Conservation (phyloP, 176 grass and related monocot species). For the Tillandsia leiboldiana region DNA sequence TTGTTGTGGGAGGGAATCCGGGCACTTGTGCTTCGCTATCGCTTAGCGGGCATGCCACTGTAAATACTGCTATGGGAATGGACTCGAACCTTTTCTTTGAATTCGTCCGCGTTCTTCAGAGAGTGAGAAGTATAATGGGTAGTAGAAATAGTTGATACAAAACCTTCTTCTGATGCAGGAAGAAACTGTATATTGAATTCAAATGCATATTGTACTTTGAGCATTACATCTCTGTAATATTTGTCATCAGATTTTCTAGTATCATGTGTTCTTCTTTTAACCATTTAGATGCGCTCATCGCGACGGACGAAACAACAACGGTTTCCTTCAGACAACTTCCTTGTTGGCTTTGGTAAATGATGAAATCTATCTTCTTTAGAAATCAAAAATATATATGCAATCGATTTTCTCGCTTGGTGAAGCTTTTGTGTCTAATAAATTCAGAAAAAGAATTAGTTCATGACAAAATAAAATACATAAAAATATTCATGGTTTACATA, state of each 20-base stretch:
- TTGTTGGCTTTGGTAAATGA: background rate
- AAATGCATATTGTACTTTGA: background rate
- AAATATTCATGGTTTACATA: no score
- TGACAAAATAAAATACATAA: no score
- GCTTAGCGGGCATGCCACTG: constrained; percentile 18
- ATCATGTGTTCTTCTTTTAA: background rate
- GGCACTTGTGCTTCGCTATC: background rate
- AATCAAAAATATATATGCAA: background rate
- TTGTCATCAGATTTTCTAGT: background rate
- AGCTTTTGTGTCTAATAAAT: no score
- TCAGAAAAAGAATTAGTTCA: no score
- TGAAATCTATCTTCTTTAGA: background rate
- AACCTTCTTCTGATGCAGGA: background rate
- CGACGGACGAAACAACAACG: background rate
- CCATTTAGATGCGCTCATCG: background rate
- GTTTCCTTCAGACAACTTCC: background rate
- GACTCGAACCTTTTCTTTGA: constrained; percentile 48
- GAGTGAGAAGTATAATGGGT: constrained; percentile 42
- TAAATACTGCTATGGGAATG: constrained; percentile 56
- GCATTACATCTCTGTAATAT: background rate
- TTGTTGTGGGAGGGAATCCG: constrained; percentile 48
- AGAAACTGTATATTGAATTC: background rate
- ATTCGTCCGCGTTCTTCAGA: constrained; percentile 54
- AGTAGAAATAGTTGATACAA: constrained; percentile 14
- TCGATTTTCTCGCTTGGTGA: no score